Evolutionary conservation across 768 basidiomycete genomes (phyloP).

Genomic region (Tricholoma flavovirens): DNA sequence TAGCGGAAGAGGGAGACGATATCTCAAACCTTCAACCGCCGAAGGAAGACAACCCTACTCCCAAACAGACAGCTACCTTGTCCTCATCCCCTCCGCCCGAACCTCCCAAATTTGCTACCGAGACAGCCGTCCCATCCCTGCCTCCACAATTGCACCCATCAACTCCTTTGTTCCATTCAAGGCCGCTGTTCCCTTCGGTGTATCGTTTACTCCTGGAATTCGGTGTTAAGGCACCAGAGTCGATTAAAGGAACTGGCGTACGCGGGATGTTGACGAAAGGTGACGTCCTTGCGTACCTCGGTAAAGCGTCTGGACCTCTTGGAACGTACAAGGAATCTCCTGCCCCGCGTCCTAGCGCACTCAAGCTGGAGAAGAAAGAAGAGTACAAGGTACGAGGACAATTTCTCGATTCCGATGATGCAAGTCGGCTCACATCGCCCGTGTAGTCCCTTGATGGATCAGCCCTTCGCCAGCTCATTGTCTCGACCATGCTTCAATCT

Average conservation of each 20-base stretch:
- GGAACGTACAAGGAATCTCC: constrained; percentile 62
- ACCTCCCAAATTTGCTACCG: constrained; percentile 20
- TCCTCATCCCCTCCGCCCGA: constrained; percentile 27
- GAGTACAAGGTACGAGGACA: constrained; percentile 22
- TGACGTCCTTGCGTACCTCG: constrained; percentile 83
- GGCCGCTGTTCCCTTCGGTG: constrained; percentile 88
- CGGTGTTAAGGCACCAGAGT: constrained; percentile 49
- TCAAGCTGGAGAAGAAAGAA: constrained; percentile 28
- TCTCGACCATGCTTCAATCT: constrained; percentile 50
- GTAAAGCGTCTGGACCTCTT: constrained; percentile 70
- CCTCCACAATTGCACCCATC: constrained; percentile 29
- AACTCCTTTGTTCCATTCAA: constrained; percentile 43
- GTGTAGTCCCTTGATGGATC: constrained; percentile 56
- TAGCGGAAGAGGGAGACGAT: constrained; percentile 96
- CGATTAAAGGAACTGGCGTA: constrained; percentile 84
- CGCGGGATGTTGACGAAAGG: constrained; percentile 96
- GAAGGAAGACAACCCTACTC: constrained; percentile 33
- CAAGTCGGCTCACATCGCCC: neutral
- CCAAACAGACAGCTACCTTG: constrained; percentile 21
- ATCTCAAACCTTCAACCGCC: constrained; percentile 77
- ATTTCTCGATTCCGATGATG: neutral
- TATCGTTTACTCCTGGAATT: constrained; percentile 70
- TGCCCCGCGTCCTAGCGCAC: constrained; percentile 25
- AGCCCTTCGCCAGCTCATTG: constrained; percentile 60
- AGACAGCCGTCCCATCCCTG: constrained; percentile 22